Base-by-base conservation (phyloP, 2,329 filamentous ascomycete species). In the Fusarium newnesense region DNA sequence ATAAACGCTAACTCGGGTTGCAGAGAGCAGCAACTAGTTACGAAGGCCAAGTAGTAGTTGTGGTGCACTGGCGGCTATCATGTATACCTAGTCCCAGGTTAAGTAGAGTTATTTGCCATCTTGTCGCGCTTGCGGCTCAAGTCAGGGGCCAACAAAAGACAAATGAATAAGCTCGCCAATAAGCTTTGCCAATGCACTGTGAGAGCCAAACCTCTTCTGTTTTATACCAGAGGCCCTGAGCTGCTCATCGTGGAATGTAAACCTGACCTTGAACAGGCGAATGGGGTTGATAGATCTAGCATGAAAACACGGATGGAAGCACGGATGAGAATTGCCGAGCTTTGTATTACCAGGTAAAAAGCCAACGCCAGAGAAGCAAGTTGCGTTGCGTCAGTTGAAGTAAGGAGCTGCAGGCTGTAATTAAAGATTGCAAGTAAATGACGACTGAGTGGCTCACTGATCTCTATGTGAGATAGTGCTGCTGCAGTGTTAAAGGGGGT, bases 401-500 rank as follows among this genome's bases (percentile, higher is more conserved):
- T 28, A 28, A 69, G 60, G 32, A 70, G 69, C 56, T 77, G 73
- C 73, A 76, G 67, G 50, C n/a, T 44, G 65, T 72, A 77, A 77
- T 77, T 67, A 76, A 75, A 75, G 40, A 50, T 28, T 49, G n/a
- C 42, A 50, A 50, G 67, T 40, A 75, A 66, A 71, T 70, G 73
- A 63, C 58, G 60, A 63, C 53, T 46, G 67, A 67, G 57, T 64
- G 66, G 65, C 50, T 69, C 34, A 61, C 40, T 67, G 46, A 36
- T 67, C 44, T 69, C 58, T 69, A 53, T 69, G 46, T 73, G 65
- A 63, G 47, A 68, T 68, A 63, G 56, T 68, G 49, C 37, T 63
- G 70, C 75, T 78, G 76, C 76, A 70, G 69, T 74, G 67, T 60
- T 76, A 73, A 78, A 78, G 77, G 77, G 77, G 77, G 54, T 77